Conservation (phyloP, 2,329 filamentous ascomycete genomes). For the Diaporthe ilicicola region DNA sequence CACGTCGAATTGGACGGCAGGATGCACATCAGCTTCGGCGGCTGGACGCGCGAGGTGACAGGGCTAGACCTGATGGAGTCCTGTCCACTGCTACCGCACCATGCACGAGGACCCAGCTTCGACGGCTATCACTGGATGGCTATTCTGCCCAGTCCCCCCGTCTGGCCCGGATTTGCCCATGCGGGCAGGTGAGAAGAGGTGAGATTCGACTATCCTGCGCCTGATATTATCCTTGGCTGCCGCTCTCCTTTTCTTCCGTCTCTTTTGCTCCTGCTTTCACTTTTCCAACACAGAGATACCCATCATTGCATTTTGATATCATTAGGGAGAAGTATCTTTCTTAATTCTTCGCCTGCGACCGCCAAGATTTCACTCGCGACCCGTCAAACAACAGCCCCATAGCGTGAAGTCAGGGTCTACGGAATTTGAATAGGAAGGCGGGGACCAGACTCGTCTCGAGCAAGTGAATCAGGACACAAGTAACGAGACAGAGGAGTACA, state of each 20-base stretch:
- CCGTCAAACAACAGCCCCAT: background rate
- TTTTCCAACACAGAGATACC: slow-evolving; percentile 14
- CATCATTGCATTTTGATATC: background rate
- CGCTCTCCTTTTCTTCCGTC: slow-evolving; percentile 9
- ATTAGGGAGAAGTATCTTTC: slow-evolving; percentile 16
- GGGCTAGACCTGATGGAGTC: slow-evolving; percentile 12
- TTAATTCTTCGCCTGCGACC: background rate
- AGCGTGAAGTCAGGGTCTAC: background rate
- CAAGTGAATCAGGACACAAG: background rate
- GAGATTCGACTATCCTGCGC: slow-evolving; percentile 29
- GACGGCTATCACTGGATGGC: slow-evolving; percentile 6
- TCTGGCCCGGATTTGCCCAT: slow-evolving; percentile 2
- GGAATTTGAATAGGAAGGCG: background rate
- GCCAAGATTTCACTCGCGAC: background rate
- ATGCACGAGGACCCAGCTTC: background rate
- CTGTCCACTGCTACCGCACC: slow-evolving; percentile 6
- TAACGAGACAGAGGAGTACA: background rate
- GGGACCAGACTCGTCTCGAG: background rate
- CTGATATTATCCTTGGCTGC: slow-evolving; percentile 32
- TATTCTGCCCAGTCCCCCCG: background rate
- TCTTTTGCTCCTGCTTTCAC: background rate
- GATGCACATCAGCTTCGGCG: slow-evolving; percentile 19
- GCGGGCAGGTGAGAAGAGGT: slow-evolving; percentile 13
- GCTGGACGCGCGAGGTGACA: slow-evolving; percentile 26
- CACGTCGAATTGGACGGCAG: slow-evolving; percentile 22